These are phyloP conservation scores for Fusarium mundagurra DNA, from an alignment of 2,329 filamentous ascomycete genomes.

Conservation along the genomic window DNA sequence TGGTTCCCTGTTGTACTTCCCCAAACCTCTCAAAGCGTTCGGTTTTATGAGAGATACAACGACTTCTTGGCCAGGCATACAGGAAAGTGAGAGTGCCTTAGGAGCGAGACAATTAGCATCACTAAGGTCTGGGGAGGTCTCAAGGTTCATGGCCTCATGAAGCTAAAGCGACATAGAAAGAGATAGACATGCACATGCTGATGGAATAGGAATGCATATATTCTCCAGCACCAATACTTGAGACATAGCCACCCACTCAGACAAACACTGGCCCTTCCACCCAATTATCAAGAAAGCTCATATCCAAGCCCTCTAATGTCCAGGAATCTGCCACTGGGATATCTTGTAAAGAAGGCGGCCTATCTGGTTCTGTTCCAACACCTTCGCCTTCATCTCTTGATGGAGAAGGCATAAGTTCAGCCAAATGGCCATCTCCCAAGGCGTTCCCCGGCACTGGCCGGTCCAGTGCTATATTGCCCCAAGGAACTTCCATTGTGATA, in stretches of 20 bases:
- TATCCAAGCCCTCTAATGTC: constrained; percentile 5
- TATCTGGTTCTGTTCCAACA: neutral
- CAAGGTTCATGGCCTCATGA: neutral
- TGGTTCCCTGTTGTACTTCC: constrained; percentile 27
- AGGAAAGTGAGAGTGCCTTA: too few relatives aligned
- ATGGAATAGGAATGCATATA: neutral
- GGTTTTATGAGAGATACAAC: constrained; percentile 21
- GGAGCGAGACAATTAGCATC: neutral
- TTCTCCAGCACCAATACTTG: neutral
- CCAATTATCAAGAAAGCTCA: constrained; percentile 12
- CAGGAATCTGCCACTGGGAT: neutral
- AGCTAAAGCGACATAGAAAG: neutral
- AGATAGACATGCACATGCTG: too few relatives aligned
- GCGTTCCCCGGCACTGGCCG: neutral
- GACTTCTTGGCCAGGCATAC: neutral
- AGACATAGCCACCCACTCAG: neutral
- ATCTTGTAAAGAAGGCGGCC: neutral
- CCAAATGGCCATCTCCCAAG: neutral
- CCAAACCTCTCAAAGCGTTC: neutral
- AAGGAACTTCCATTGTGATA: neutral
- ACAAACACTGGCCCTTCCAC: neutral
- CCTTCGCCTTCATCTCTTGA: neutral
- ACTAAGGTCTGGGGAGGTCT: too few relatives aligned
- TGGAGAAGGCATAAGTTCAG: neutral
- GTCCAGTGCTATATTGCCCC: neutral